A percentile compares a stretch with the other conserved stretches of the same genome.
Evolutionary conservation across 345 rosid species (phyloP).

Genomic region (Rubroshorea leprosula): DNA sequence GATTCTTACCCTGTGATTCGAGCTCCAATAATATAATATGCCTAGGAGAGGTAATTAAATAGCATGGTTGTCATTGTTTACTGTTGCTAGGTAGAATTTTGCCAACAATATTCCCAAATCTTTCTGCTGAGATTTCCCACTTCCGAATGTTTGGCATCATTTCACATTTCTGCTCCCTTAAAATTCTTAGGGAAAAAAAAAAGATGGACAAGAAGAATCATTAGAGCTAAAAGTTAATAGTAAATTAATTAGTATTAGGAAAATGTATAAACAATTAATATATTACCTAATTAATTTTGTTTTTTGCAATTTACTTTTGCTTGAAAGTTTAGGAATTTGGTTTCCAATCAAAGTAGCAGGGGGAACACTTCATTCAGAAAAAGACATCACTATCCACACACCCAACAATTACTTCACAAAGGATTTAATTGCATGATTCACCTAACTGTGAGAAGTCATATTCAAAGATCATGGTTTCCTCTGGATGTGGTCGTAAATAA

Average conservation of each 20-base stretch:
- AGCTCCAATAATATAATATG: neutral
- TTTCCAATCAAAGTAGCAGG: no score
- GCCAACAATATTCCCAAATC: conserved; percentile 26
- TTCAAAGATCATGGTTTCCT: no score
- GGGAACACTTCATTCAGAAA: no score
- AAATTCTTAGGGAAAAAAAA: conserved; percentile 15
- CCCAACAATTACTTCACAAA: no score
- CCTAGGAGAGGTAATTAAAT: neutral
- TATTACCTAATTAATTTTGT: neutral
- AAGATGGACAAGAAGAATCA: conserved; percentile 4
- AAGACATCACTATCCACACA: no score
- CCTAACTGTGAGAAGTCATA: no score
- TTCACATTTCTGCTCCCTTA: conserved; percentile 6
- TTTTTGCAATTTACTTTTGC: no score
- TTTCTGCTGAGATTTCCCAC: conserved; percentile 38
- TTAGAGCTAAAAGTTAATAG: conserved; percentile 14
- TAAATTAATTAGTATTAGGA: neutral
- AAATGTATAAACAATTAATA: neutral
- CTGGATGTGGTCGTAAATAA: no score
- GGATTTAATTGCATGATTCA: no score
- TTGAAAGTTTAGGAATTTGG: no score
- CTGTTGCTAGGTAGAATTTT: conserved; percentile 5
- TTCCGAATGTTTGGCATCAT: conserved; percentile 25
- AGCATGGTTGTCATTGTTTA: conserved; percentile 12
- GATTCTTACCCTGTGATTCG: neutral